Evolutionary conservation across 345 rosid genomes (phyloP), one percentile per base, ranked within the genome.

Genomic region (Citrus hindsii): DNA sequence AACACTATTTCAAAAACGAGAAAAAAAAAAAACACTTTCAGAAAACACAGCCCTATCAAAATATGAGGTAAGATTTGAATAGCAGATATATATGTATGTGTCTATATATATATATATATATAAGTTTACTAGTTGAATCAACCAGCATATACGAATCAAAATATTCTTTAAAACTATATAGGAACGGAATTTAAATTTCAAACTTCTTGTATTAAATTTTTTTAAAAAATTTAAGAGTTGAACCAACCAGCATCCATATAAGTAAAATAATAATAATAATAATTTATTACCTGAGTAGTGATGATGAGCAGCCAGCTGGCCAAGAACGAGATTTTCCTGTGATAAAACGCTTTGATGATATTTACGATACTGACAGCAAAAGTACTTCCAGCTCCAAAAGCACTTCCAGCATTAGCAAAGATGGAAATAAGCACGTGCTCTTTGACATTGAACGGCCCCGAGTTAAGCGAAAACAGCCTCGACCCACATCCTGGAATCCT

Each of bases 401-500:
- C 98, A 70, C 88, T 88, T 13, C 98, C 98, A 19, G 97, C 98
- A 32, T 92, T 94, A 1, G 97, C 97, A 65, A 94, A 94, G 6
- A 94, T 90, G 0, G 93, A 83, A 9, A 94, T 94, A 33, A 94
- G 87, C 7, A 94, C 97, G 76, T 92, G 96, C 69, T 94, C 97
- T 74, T 94, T 94, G 86, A 91, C 86, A 82, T 94, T 94, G 80
- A 94, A 94, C 27, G 96, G 91, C 4, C 96, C 97, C 9, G 94
- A 92, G 84, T 94, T 94, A 56, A 94, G 78, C 21, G 98, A 90
- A 67, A 91, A 90, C 73, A 27, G n/a, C 60, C 61, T 82, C 4
- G 88, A 83, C 59, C 96, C 98, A 7, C 82, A 76, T 3, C 91
- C 93, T 0, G 90, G 92, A 74, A 94, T 67, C 28, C 86, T 75